These are phyloP conservation scores for Geum urbanum DNA, from an alignment of 306 rosid genomes.

Conservation along the genomic window DNA sequence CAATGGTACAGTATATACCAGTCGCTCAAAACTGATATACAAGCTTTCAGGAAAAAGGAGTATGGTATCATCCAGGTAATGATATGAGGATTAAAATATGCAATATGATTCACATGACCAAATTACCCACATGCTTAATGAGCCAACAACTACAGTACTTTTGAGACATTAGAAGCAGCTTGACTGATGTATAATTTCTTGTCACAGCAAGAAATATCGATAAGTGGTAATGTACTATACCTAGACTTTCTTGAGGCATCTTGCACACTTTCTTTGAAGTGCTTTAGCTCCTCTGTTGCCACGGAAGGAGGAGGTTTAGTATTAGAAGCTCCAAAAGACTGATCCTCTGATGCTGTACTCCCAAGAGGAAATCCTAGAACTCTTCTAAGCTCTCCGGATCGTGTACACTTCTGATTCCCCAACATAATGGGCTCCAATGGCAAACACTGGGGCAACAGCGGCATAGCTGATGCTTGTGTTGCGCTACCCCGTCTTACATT, in stretches of 20 bases:
- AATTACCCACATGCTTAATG: not conserved
- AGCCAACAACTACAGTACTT: constrained; percentile 16
- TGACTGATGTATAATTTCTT: not conserved
- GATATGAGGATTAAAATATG: not conserved
- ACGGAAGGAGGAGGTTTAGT: constrained; percentile 51
- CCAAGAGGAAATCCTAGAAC: constrained; percentile 68
- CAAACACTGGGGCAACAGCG: constrained; percentile 69
- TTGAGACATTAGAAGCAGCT: not conserved
- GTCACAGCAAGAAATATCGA: not conserved
- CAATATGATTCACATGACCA: not conserved
- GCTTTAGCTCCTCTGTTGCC: constrained; percentile 65
- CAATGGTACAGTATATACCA: not conserved
- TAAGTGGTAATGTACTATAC: constrained; percentile 38
- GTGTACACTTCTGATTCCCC: constrained; percentile 38
- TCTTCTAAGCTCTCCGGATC: constrained; percentile 65
- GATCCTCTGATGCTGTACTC: constrained; percentile 45
- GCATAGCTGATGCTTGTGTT: constrained; percentile 54
- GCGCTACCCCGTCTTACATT: constrained; percentile 47
- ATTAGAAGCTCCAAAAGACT: constrained; percentile 60
- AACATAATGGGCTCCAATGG: constrained; percentile 68
- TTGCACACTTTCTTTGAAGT: constrained; percentile 70
- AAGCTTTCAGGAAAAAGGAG: not conserved
- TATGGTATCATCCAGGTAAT: not conserved
- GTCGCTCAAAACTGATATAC: not conserved
- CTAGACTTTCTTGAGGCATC: constrained; percentile 78